Base-by-base conservation (phyloP, 441 rosid genomes). In the Erodium moschatum region DNA sequence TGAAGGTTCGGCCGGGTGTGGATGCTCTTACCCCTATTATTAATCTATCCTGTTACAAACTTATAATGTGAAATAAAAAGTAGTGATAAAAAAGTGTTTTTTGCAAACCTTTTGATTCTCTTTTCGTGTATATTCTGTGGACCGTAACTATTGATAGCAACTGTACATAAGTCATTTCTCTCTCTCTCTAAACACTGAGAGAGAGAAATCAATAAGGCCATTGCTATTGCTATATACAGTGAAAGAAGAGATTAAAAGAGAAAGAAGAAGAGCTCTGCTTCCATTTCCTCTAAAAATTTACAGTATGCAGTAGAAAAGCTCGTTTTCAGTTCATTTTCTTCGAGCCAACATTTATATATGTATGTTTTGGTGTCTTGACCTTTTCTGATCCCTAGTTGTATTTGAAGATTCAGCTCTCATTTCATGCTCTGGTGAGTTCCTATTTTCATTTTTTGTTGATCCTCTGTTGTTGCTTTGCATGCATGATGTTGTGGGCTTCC, bases 61-160 rank as follows among this genome's bases (percentile, higher is more conserved):
- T 29, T 29, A 29, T 4, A 33, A 33, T 3, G 6, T 3, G 6
- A 0, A 33, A 33, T 2, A 42, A 42, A 9, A 42, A 42, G 48
- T 2, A 11, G 13, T 8, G 48, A 42, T 42, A 48, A 48, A 48
- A 48, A 2, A 24, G 27, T 24, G 56, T 4, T 15, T 48, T 48
- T 4, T 4, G 8, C 3, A n/a, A 61, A 52, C 18, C 46, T 71
- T 68, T 68, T 27, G 0, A 29, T 11, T 0, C 10, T 0, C 11
- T 15, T 50, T 24, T 50, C 3, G 1, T 33, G 63, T 24, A 44
- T 66, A 29, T 44, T 67, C 40, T 77, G 72, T 73, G 77, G 77
- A 67, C 61, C 50, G 9, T 15, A 13, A 0, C 65, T 21, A 3
- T 63, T 11, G 71, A 70, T 35, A 50, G 70, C 67, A 65, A 38